Evolutionary conservation across 2,329 filamentous ascomycete genomes (phyloP).

Genomic region (Sodiomyces alkalinus): DNA sequence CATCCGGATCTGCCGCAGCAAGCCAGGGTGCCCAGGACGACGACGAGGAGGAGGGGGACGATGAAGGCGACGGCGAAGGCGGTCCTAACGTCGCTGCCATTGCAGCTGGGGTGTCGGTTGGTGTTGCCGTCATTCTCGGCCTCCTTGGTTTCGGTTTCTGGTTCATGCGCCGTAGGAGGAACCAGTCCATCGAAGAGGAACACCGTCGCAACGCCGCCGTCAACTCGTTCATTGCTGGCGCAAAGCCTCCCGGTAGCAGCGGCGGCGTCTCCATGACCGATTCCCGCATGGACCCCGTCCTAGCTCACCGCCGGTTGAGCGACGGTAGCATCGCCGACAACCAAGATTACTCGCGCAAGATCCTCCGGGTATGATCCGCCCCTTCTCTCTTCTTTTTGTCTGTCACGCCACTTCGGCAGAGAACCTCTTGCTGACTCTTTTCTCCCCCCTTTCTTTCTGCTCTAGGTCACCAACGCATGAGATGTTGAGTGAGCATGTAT

Average conservation of each 20-base stretch:
- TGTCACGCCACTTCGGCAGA: not conserved
- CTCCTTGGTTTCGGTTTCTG: conserved; percentile 57
- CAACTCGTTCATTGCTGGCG: conserved; percentile 56
- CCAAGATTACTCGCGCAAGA: conserved; percentile 89
- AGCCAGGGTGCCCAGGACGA: too few species aligned
- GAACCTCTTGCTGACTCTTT: conserved; percentile 8
- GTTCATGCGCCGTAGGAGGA: conserved; percentile 59
- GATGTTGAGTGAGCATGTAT: conserved; percentile 19
- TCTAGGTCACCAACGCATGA: conserved; percentile 45
- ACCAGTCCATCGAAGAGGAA: conserved; percentile 68
- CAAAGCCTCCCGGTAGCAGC: conserved; percentile 46
- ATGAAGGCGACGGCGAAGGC: conserved; percentile 10
- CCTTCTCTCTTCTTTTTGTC: not conserved
- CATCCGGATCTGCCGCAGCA: conserved; percentile 7
- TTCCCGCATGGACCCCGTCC: conserved; percentile 71
- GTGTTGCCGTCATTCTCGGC: conserved; percentile 53
- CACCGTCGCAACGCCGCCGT: conserved; percentile 69
- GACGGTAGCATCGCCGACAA: conserved; percentile 95
- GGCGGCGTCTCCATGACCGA: conserved; percentile 61
- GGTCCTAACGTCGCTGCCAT: conserved; percentile 67
- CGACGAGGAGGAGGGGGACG: conserved; percentile 7
- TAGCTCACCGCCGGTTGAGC: conserved; percentile 73
- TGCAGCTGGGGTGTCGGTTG: conserved; percentile 76
- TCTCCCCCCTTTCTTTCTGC: too few species aligned
- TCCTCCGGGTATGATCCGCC: conserved; percentile 60